Conservation (phyloP, 129 eudicot genomes). For the Artemisia argyi region DNA sequence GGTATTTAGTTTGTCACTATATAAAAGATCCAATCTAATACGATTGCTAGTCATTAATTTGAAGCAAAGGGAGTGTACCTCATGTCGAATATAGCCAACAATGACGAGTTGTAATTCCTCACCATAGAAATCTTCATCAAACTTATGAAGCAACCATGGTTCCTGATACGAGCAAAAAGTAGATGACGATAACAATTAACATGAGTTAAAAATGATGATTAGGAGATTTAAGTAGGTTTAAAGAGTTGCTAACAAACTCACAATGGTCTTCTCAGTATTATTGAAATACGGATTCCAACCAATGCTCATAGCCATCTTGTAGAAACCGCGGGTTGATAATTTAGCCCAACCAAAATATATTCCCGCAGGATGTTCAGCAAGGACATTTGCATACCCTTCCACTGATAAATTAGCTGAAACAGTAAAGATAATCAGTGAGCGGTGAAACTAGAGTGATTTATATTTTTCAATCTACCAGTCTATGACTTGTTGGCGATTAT, state of each 20-base stretch:
- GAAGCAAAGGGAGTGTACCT: conserved; percentile 49
- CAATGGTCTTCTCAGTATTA: conserved; percentile 82
- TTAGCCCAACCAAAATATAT: conserved; percentile 99
- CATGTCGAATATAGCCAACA: conserved; percentile 91
- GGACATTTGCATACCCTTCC: conserved; percentile 59
- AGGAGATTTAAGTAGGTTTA: no score
- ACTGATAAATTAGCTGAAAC: conserved; percentile 82
- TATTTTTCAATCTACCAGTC: conserved; percentile 12
- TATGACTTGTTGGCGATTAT: conserved; percentile 2
- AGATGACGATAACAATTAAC: no score
- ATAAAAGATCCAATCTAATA: no score
- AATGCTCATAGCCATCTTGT: conserved; percentile 98
- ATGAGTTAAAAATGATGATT: no score
- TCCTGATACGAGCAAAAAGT: conserved; percentile 46
- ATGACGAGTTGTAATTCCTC: conserved; percentile 78
- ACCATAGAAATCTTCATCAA: conserved; percentile 83
- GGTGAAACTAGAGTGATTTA: background rate
- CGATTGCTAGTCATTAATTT: background rate
- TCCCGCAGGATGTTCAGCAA: conserved; percentile 88
- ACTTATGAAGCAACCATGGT: conserved; percentile 98
- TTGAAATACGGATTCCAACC: conserved; percentile 95
- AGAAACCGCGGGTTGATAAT: conserved; percentile 64
- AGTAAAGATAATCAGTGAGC: background rate
- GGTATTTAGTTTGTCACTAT: background rate
- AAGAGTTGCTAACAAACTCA: no score